Base-by-base conservation (phyloP, 2,329 filamentous ascomycete species). In the Paracoccidioides brasiliensis region DNA sequence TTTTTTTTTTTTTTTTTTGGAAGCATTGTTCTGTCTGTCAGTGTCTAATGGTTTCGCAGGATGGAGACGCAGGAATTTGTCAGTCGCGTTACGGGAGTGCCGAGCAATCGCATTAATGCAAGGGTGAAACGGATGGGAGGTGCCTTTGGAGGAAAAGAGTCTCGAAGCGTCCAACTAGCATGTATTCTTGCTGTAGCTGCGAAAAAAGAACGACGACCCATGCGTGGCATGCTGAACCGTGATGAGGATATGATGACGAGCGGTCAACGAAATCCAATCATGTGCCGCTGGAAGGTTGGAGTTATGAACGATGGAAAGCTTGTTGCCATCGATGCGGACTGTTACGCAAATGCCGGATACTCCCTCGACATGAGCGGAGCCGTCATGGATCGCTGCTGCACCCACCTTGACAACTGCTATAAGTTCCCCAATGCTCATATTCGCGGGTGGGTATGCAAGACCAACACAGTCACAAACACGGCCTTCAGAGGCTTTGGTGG, bases 61-160 rank as follows among this genome's bases (percentile, higher is more conserved):
- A 58, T 58, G 37, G 53, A 57, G 55, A 85, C 82, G 1, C 89
- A 95, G 76, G 78, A 80, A 0, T 93, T 89, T 65, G 84, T 88
- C 33, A 78, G 88, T 1, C 85, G 87, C 58, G 85, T 91, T 7
- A 83, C 83, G 40, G 80, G 80, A 54, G 86, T 94, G 3, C 79
- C 83, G 33, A 81, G 84, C 1, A 94, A 94, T 72, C 90, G 90
- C 68, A 79, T 95, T 33, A 85, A 90, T 8, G 81, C 86, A 35
- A 82, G 82, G 40, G 88, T 94, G 15, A 94, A 94, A 71, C 80
- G 89, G 48, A 76, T 95, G 50, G 89, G 89, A 40, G 89, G 89
- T 59, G 89, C 86, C 0, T 95, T 95, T 63, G 89, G 89, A 55
- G 89, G 89, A 55, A 95, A 95, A 66, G 89, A 95, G 69, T 88